Conservation (phyloP, 78 protist genomes). For the Corallochytrium limacisporum region DNA sequence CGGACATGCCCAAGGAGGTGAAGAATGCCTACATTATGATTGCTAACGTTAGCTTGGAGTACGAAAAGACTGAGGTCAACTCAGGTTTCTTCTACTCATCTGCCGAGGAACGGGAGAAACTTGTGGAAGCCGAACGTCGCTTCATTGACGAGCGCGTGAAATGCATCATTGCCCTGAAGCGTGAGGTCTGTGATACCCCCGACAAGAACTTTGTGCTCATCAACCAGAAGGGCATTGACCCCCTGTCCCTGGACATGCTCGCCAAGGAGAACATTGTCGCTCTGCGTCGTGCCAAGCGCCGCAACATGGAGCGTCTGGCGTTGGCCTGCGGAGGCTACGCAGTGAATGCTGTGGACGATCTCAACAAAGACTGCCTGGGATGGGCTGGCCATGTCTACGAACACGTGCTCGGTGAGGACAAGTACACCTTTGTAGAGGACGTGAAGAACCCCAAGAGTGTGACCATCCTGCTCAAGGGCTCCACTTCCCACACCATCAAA, state of each 20-base stretch:
- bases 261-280: constrained; percentile 90
- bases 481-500: constrained; percentile 68
- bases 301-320: constrained; percentile 32
- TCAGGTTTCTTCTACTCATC: constrained; percentile 67
- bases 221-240: constrained; percentile 99
- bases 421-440: constrained; percentile 97
- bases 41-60: constrained; percentile 94
- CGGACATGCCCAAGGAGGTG: constrained; percentile 87
- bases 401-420: constrained; percentile 92
- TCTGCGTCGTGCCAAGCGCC: constrained; percentile 49
- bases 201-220: constrained; percentile 76
- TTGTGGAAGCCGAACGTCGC: constrained; percentile 90
- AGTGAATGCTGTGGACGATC: constrained; percentile 86
- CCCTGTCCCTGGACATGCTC: constrained; percentile 86
- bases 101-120: constrained; percentile 75
- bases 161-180: constrained; percentile 84
- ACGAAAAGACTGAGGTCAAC: constrained; percentile 90
- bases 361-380: constrained; percentile 72
- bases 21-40: constrained; percentile 74
- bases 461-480: constrained; percentile 89
- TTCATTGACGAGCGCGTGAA: constrained; percentile 74
- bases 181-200: constrained; percentile 3
- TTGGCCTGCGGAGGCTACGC: constrained; percentile 97
- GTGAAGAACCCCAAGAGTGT: constrained; percentile 80
- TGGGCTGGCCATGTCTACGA: constrained; percentile 85